These are phyloP conservation scores for Psilocybe sp. DNA, from an alignment of 768 basidiomycete species.

Conservation along the genomic window DNA sequence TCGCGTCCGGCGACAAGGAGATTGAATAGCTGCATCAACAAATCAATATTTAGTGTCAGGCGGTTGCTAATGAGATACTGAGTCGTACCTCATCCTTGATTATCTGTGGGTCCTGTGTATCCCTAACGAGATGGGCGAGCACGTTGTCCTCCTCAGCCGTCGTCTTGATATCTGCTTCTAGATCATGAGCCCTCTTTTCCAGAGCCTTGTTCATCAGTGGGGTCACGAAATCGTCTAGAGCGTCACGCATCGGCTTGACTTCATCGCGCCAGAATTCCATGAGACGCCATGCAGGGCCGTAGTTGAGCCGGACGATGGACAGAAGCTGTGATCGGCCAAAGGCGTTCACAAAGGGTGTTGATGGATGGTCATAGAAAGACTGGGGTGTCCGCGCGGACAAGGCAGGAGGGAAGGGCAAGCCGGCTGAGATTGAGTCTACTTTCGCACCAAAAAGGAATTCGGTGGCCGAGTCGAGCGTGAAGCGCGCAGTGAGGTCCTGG, in stretches of 20 bases:
- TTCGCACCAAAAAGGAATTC: constrained; percentile 57
- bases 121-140: constrained; percentile 47
- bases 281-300: constrained; percentile 30
- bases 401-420: constrained; percentile 46
- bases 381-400: constrained; percentile 22
- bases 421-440: constrained; percentile 46
- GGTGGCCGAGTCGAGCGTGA: constrained; percentile 65
- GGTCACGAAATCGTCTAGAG: constrained; percentile 47
- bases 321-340: constrained; percentile 43
- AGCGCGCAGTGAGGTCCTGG: constrained; percentile 50
- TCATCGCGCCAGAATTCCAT: constrained; percentile 51
- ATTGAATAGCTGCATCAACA: constrained; percentile 34
- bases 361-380: constrained; percentile 28
- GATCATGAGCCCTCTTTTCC: constrained; percentile 26
- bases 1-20: constrained; percentile 58
- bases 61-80: not conserved
- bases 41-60: not conserved
- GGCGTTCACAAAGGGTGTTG: constrained; percentile 44
- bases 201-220: constrained; percentile 47
- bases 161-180: constrained; percentile 9
- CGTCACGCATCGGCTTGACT: constrained; percentile 36
- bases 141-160: constrained; percentile 42
- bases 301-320: constrained; percentile 32
- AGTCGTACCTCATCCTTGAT: constrained; percentile 38
- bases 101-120: constrained; percentile 37